Evolutionary conservation across 1,284 basidiomycete species (phyloP).

Genomic region (Rhodotorula sp.): DNA sequence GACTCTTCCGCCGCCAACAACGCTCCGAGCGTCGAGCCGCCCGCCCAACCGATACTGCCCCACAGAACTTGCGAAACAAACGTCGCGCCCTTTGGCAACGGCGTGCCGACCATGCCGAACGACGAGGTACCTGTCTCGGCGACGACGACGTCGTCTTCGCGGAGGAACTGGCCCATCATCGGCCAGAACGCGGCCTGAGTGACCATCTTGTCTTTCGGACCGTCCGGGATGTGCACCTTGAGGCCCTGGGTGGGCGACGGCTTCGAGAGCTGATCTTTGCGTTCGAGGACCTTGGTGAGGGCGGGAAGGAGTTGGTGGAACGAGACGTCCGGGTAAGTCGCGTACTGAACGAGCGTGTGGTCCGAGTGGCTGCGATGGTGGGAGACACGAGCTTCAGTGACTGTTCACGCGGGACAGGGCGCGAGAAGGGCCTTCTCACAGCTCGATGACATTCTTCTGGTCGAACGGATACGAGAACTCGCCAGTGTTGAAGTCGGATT

Average conservation of each 20-base stretch:
- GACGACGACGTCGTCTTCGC: conserved; percentile 62
- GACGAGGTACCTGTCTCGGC: conserved; percentile 70
- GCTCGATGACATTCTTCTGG: conserved; percentile 50
- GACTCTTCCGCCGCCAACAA: conserved; percentile 72
- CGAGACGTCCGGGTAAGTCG: conserved; percentile 31
- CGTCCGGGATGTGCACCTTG: conserved; percentile 24
- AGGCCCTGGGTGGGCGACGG: conserved; percentile 54
- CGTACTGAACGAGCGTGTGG: conserved; percentile 54
- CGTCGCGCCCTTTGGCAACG: conserved; percentile 64
- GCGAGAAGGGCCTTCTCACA: conserved; percentile 48
- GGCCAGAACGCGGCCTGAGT: conserved; percentile 76
- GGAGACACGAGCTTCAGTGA: not conserved
- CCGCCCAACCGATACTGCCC: conserved; percentile 83
- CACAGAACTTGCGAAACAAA: conserved; percentile 76
- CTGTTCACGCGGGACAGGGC: not conserved
- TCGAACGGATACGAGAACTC: conserved; percentile 28
- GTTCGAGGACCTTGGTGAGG: conserved; percentile 55
- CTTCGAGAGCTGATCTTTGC: conserved; percentile 1
- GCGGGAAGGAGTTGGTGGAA: conserved; percentile 47
- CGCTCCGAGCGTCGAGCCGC: conserved; percentile 66
- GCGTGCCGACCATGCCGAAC: conserved; percentile 74
- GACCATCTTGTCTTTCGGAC: conserved; percentile 33
- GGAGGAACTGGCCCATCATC: conserved; percentile 73
- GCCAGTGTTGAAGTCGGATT: conserved; percentile 88
- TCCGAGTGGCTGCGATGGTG: conserved; percentile 61